Conservation (phyloP, 1,284 basidiomycete species). For the Ustilago tritici region DNA sequence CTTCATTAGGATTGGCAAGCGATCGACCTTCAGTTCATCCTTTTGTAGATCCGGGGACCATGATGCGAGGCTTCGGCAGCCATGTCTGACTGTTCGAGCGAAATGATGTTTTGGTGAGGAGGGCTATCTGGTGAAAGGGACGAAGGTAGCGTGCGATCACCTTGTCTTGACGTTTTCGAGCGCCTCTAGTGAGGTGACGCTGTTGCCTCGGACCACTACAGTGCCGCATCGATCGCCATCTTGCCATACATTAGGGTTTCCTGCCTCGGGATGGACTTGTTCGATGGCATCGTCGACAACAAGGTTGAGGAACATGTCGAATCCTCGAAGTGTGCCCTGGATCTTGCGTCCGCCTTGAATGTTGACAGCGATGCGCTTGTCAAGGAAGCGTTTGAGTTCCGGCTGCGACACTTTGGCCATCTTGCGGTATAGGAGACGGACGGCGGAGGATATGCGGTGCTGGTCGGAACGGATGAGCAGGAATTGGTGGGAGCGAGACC, state of each 20-base stretch:
- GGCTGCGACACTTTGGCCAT: slow-evolving; percentile 68
- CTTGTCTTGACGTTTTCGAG: slow-evolving; percentile 64
- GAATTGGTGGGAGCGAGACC: not conserved
- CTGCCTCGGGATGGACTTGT: slow-evolving; percentile 77
- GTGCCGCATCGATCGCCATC: slow-evolving; percentile 64
- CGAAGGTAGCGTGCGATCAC: slow-evolving; percentile 9
- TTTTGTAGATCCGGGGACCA: not conserved
- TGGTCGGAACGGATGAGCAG: not conserved
- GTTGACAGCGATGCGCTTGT: slow-evolving; percentile 94
- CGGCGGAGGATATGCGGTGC: not conserved
- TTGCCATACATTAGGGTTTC: slow-evolving; percentile 55
- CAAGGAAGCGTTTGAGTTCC: slow-evolving; percentile 82
- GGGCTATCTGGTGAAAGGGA: not conserved
- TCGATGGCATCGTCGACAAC: slow-evolving; percentile 96
- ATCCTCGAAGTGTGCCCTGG: slow-evolving; percentile 93
- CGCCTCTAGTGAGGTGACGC: slow-evolving; percentile 67
- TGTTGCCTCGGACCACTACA: slow-evolving; percentile 68
- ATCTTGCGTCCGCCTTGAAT: slow-evolving; percentile 96
- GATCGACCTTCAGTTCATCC: not conserved
- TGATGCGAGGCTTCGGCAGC: not conserved
- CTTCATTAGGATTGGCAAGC: not conserved
- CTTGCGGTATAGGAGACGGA: slow-evolving; percentile 5
- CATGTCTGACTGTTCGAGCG: not conserved
- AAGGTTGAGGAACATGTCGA: slow-evolving; percentile 98
- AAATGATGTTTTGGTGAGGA: not conserved